Percentiles rank a stretch among this genome's conserved stretches.
Conservation (phyloP, 108 stramenopile species). For the Pseudonitzschia multistriata region DNA sequence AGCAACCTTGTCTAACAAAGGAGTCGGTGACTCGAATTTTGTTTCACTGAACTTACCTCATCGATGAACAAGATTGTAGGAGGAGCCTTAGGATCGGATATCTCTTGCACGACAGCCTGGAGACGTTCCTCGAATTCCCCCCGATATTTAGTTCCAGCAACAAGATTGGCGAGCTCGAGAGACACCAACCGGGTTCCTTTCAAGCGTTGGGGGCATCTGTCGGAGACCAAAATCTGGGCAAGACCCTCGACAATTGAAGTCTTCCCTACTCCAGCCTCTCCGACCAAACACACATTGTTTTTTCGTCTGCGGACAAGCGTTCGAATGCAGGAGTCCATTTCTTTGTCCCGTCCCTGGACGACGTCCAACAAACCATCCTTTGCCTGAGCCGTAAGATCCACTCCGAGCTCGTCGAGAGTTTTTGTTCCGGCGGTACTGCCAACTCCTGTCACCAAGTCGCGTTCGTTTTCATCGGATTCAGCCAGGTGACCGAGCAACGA, state of each 20-base stretch:
- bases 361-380: slow-evolving; percentile 62
- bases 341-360: slow-evolving; percentile 76
- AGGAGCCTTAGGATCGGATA: slow-evolving; percentile 69
- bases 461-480: slow-evolving; percentile 28
- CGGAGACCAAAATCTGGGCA: slow-evolving; percentile 71
- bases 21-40: too few species aligned
- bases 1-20: too few species aligned
- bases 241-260: slow-evolving; percentile 87
- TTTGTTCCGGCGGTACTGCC: slow-evolving; percentile 46
- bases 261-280: slow-evolving; percentile 80
- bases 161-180: slow-evolving; percentile 73
- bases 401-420: slow-evolving; percentile 62
- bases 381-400: slow-evolving; percentile 69
- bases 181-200: slow-evolving; percentile 72
- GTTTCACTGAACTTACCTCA: slow-evolving; percentile 27
- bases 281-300: slow-evolving; percentile 81
- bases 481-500: slow-evolving; percentile 60
- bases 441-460: slow-evolving; percentile 55
- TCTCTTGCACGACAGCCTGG: slow-evolving; percentile 77
- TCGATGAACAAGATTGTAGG: slow-evolving; percentile 91
- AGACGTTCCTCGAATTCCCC: slow-evolving; percentile 90
- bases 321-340: slow-evolving; percentile 59
- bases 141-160: slow-evolving; percentile 88
- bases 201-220: slow-evolving; percentile 68
- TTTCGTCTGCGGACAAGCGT: slow-evolving; percentile 80